A percentile compares a stretch with the other conserved stretches of the same genome.
These are phyloP conservation scores for Crithidia sp. DNA, from an alignment of 208 protist species.

Conservation along the genomic window DNA sequence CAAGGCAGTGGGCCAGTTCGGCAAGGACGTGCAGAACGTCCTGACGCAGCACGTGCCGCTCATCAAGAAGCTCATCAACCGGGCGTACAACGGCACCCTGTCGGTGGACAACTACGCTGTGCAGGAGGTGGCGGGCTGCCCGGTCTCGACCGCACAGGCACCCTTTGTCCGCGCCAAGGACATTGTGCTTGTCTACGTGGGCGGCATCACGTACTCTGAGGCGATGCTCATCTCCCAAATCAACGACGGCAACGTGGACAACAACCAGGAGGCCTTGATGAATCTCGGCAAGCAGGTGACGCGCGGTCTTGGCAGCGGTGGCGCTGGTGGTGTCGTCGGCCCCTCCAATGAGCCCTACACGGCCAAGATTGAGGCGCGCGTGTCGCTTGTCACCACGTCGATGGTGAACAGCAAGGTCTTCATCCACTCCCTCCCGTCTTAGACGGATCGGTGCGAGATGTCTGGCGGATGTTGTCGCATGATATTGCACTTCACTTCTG, in stretches of 20 bases:
- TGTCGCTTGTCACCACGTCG: constrained; percentile 76
- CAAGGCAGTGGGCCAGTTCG: constrained; percentile 81
- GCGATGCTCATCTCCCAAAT: constrained; percentile 77
- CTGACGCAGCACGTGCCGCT: constrained; percentile 97
- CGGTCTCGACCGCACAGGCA: constrained; percentile 55
- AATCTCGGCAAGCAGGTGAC: constrained; percentile 77
- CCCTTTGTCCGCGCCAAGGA: constrained; percentile 76
- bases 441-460: not conserved
- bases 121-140: constrained; percentile 60
- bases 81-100: constrained; percentile 82
- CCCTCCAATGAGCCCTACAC: constrained; percentile 64
- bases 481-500: too few relatives aligned
- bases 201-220: constrained; percentile 86
- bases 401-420: constrained; percentile 87
- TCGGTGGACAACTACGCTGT: constrained; percentile 71
- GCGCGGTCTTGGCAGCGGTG: constrained; percentile 42
- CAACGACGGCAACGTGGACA: constrained; percentile 78
- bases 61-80: constrained; percentile 90
- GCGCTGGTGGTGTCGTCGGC: constrained; percentile 21
- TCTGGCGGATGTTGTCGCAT: too few relatives aligned
- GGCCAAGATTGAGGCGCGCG: constrained; percentile 83
- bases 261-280: constrained; percentile 83
- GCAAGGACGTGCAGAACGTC: constrained; percentile 95
- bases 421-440: constrained; percentile 55
- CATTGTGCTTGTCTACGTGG: constrained; percentile 83